Evolutionary conservation across 2,329 filamentous ascomycete species (phyloP).

Genomic region (Exophiala mesophila): DNA sequence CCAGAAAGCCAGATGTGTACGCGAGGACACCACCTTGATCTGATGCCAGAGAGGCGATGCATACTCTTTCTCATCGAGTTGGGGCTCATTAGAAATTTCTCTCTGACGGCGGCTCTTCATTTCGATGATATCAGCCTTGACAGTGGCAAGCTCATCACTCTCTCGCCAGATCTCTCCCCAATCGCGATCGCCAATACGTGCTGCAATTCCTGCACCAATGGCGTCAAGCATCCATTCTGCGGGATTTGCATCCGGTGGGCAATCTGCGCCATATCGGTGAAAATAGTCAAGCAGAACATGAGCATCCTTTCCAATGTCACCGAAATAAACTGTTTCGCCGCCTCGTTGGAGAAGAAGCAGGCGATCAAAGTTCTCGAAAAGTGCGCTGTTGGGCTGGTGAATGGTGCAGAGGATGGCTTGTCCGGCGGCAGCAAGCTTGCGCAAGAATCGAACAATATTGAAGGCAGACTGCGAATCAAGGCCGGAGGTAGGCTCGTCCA

Average conservation of each 20-base stretch:
- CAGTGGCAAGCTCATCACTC: conserved; percentile 62
- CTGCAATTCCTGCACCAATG: conserved; percentile 68
- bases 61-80: conserved; percentile 64
- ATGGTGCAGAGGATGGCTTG: conserved; percentile 90
- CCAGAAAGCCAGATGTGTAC: conserved; percentile 78
- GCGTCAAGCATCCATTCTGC: conserved; percentile 51
- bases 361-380: conserved; percentile 85
- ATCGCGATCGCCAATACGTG: conserved; percentile 68
- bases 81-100: conserved; percentile 40
- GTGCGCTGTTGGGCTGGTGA: conserved; percentile 78
- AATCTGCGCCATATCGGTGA: conserved; percentile 50
- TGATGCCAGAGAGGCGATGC: conserved; percentile 77
- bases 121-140: conserved; percentile 61
- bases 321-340: conserved; percentile 79
- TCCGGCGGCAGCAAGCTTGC: conserved; percentile 63
- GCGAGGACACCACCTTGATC: conserved; percentile 66
- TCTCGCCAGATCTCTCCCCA: conserved; percentile 77
- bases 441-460: conserved; percentile 58
- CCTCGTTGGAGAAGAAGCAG: conserved; percentile 73
- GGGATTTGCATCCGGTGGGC: conserved; percentile 49
- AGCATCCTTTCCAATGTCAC: conserved; percentile 74
- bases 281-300: conserved; percentile 62
- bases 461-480: conserved; percentile 66
- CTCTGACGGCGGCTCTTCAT: conserved; percentile 60
- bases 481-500: conserved; percentile 60